phyloP scores from a whole-genome alignment of 2,329 filamentous ascomycete genomes.

The Fusarium verrucosum region DNA sequence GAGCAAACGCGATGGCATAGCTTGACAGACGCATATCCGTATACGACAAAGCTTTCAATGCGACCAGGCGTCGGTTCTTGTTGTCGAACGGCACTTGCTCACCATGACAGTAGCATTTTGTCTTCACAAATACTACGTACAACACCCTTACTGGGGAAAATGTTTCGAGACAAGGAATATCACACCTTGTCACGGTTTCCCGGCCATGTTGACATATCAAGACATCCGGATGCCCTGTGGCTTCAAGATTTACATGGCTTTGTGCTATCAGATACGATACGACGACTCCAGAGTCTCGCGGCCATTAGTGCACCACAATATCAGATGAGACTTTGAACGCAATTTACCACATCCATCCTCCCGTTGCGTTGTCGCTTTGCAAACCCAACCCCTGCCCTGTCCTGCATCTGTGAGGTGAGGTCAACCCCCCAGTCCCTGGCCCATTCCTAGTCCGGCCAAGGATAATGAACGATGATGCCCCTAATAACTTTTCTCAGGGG shows the following conservation, averaged over 20 bases:
- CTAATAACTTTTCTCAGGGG: conserved; percentile 31
- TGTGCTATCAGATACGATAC: not conserved
- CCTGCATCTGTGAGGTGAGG: conserved; percentile 25
- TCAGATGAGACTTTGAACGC: conserved; percentile 24
- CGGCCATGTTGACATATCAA: not conserved
- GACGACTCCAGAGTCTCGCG: not conserved
- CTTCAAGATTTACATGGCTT: conserved; percentile 23
- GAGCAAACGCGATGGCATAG: conserved; percentile 3
- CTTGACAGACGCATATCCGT: conserved; percentile 1
- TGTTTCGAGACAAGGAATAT: not conserved
- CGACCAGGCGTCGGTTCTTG: not conserved
- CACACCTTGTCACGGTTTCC: not conserved
- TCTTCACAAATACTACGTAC: not conserved
- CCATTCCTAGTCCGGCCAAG: conserved; percentile 29
- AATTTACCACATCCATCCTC: conserved; percentile 44
- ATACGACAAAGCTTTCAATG: not conserved
- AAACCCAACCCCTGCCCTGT: too few relatives aligned
- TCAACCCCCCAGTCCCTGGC: conserved; percentile 17
- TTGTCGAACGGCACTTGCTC: not conserved
- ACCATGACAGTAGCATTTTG: not conserved
- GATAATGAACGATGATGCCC: conserved; percentile 18
- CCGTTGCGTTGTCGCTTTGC: conserved; percentile 15
- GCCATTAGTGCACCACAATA: not conserved
- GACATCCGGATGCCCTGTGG: conserved; percentile 7
- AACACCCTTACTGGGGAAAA: not conserved